Percentiles rank a stretch among this genome's conserved stretches.
Evolutionary conservation across 192 early-diverging fungal genomes (phyloP).

Genomic region (Podila epicladia): DNA sequence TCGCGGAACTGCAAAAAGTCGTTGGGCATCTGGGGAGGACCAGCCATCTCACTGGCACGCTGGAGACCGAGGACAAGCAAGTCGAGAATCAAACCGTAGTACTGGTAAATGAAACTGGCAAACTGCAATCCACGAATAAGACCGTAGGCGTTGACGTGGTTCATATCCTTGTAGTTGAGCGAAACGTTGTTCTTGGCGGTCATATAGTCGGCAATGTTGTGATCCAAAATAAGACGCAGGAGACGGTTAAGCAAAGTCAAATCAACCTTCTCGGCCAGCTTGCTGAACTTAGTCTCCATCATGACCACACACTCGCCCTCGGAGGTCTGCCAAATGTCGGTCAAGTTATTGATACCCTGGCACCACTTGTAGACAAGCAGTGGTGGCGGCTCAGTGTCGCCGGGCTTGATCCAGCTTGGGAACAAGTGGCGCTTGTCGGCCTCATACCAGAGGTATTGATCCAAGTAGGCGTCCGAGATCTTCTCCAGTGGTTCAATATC

Average conservation of each 20-base stretch:
- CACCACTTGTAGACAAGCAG: conserved; percentile 95
- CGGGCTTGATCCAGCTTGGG: conserved; percentile 99
- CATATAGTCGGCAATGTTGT: conserved; percentile 99
- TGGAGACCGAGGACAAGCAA: conserved; percentile 93
- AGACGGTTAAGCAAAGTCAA: conserved; percentile 94
- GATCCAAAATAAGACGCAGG: conserved; percentile 95
- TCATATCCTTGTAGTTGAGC: conserved; percentile 99
- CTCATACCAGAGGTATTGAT: conserved; percentile 99
- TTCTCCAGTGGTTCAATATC: conserved; percentile 99
- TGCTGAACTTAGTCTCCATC: conserved; percentile 93
- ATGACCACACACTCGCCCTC: conserved; percentile 95
- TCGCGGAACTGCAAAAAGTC: conserved; percentile 98
- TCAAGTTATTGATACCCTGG: conserved; percentile 98
- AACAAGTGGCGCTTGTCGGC: conserved; percentile 97
- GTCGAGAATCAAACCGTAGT: conserved; percentile 97
- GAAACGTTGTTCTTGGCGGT: conserved; percentile 99
- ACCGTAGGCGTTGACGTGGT: conserved; percentile 97
- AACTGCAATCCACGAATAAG: conserved; percentile 98
- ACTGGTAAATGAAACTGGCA: conserved; percentile 97
- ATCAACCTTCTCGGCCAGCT: conserved; percentile 97
- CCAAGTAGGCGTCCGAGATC: conserved; percentile 98
- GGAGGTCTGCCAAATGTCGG: conserved; percentile 92
- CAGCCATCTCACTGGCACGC: conserved; percentile 97
- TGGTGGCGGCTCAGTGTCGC: conserved; percentile 96
- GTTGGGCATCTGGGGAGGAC: conserved; percentile 90